Evolutionary conservation across 2,329 filamentous ascomycete species (phyloP).

Genomic region (Fusarium musae): DNA sequence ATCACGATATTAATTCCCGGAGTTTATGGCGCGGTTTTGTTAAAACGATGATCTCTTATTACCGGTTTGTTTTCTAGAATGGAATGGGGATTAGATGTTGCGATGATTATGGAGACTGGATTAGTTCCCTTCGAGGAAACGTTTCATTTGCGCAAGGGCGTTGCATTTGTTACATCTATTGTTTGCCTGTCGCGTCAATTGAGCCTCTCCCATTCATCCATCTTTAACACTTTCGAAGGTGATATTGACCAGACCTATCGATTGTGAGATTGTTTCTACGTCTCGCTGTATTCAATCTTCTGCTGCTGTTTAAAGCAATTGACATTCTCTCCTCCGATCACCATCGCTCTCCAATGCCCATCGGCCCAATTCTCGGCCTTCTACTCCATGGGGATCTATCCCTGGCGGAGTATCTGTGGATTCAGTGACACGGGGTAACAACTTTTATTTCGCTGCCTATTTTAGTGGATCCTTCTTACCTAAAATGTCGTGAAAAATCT

Average conservation of each 20-base stretch:
- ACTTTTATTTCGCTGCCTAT: slow-evolving; percentile 26
- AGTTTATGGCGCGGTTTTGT: neutral
- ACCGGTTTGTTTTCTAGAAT: neutral
- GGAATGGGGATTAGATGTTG: neutral
- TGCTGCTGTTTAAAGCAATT: accelerated
- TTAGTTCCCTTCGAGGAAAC: neutral
- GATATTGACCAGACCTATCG: accelerated
- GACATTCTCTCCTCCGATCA: neutral
- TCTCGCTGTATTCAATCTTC: too few species aligned
- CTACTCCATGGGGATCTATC: slow-evolving; percentile 22
- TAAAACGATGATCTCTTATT: neutral
- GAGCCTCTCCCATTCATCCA: neutral
- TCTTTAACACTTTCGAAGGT: accelerated
- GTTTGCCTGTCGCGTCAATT: neutral
- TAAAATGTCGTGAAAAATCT: neutral
- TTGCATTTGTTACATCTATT: too few species aligned
- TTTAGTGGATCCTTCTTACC: neutral
- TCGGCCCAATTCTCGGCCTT: slow-evolving; percentile 20
- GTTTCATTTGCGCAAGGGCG: neutral
- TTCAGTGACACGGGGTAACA: slow-evolving; percentile 1
- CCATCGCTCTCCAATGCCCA: neutral
- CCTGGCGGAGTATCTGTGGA: slow-evolving; percentile 1
- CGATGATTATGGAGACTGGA: neutral
- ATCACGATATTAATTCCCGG: slow-evolving; percentile 4
- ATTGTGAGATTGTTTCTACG: too few species aligned